phyloP scores from a whole-genome alignment of 2,329 filamentous ascomycete species.

The Pseudogymnoascus sp. region DNA sequence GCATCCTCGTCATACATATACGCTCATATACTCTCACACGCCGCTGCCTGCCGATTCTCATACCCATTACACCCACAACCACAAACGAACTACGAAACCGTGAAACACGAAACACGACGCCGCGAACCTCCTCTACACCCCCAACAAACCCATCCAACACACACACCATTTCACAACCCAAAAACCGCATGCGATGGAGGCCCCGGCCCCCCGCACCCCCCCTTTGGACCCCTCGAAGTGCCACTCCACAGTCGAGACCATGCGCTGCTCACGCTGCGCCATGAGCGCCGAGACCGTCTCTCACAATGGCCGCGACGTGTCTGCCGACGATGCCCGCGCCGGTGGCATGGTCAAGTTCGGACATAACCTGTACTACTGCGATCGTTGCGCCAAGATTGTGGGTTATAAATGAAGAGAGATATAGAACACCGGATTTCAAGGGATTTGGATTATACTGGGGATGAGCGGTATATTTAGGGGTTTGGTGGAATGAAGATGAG shows the following conservation, averaged over 20 bases:
- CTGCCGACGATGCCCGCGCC: conserved; percentile 46
- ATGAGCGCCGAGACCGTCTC: conserved; percentile 51
- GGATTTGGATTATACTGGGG: not conserved
- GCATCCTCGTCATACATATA: not conserved
- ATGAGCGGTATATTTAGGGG: not conserved
- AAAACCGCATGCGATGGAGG: not conserved
- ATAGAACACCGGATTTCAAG: not conserved
- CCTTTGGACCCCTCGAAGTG: not conserved
- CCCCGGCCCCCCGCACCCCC: not conserved
- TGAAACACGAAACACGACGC: not conserved
- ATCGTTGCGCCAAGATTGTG: conserved; percentile 53
- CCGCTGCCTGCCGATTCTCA: not conserved
- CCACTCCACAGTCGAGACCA: conserved; percentile 39
- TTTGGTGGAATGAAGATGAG: not conserved
- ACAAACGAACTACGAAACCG: not conserved
- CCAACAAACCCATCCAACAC: not conserved
- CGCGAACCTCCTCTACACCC: not conserved
- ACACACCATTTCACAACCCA: not conserved
- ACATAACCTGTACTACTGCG: conserved; percentile 58
- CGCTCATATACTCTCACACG: not conserved
- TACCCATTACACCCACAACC: not conserved
- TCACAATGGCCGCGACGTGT: conserved; percentile 16
- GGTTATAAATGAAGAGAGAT: conserved; percentile 46
- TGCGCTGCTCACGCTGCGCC: conserved; percentile 55
- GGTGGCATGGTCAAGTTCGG: conserved; percentile 57